A percentile compares a stretch with the other conserved stretches of the same genome.
Evolutionary conservation across 179 eudicot species (phyloP).

Genomic region (Amaranthus tricolor): DNA sequence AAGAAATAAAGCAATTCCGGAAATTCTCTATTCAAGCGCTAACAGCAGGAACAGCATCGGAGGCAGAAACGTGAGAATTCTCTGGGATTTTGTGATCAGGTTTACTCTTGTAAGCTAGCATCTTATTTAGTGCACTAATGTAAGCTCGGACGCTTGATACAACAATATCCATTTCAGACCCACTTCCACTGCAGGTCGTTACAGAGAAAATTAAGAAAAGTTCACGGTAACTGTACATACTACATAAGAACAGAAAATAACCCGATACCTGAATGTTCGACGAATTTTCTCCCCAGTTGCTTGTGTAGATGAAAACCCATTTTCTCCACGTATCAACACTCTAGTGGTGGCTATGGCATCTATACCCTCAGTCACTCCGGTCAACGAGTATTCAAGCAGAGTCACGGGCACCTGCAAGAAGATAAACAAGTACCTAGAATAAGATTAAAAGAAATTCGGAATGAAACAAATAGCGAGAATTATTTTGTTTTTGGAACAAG

Average conservation of each 20-base stretch:
- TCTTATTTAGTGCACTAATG: constrained; percentile 84
- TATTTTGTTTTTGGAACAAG: not conserved
- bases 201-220: not conserved
- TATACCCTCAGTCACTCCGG: constrained; percentile 86
- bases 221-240: not conserved
- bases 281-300: constrained; percentile 54
- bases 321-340: constrained; percentile 66
- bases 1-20: not conserved
- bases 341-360: constrained; percentile 89
- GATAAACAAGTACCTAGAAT: not conserved
- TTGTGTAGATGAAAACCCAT: constrained; percentile 49
- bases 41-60: constrained; percentile 21
- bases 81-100: constrained; percentile 18
- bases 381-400: constrained; percentile 75
- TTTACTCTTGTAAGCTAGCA: constrained; percentile 58
- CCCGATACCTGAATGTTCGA: constrained; percentile 69
- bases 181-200: constrained; percentile 64
- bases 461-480: not conserved
- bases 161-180: constrained; percentile 85
- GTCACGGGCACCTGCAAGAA: constrained; percentile 64
- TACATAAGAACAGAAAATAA: not conserved
- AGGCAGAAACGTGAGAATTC: constrained; percentile 25
- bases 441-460: not conserved
- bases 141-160: constrained; percentile 92
- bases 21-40: constrained; percentile 20